Conservation (phyloP, 345 rosid genomes). For the Ailanthus altissimus region DNA sequence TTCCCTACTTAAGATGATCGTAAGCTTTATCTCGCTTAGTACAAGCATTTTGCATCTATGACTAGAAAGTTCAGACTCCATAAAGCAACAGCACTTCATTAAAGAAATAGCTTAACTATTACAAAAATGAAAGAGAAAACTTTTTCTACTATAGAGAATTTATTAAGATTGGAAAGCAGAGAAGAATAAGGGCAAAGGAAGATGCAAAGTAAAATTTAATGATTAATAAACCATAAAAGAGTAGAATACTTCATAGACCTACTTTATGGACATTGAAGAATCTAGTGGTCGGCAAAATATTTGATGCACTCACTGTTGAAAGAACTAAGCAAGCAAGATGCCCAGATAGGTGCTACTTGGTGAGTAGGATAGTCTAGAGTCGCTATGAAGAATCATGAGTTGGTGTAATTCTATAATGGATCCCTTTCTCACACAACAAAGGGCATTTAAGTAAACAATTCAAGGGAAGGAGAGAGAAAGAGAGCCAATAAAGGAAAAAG, state of each 20-base stretch:
- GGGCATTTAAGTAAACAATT: not conserved
- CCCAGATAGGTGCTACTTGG: conserved; percentile 18
- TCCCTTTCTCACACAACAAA: not conserved
- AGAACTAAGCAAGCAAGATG: conserved; percentile 16
- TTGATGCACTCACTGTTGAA: conserved; percentile 5
- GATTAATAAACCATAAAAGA: conserved; percentile 8
- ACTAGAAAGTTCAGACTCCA: conserved; percentile 18
- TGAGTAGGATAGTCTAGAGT: conserved; percentile 27
- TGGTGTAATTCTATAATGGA: not conserved
- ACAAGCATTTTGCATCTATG: conserved; percentile 31
- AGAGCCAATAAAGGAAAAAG: not conserved
- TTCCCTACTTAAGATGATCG: not conserved
- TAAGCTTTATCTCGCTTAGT: conserved; percentile 8
- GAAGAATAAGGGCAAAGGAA: conserved; percentile 30
- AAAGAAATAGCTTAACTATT: conserved; percentile 9
- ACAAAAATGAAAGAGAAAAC: conserved; percentile 7
- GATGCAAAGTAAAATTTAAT: conserved; percentile 36
- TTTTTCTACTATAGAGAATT: conserved; percentile 14
- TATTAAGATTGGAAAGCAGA: conserved; percentile 28
- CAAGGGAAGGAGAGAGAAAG: not conserved
- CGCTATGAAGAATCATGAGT: conserved; percentile 23
- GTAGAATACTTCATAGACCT: conserved; percentile 1
- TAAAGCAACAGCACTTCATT: conserved; percentile 22
- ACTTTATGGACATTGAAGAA: conserved; percentile 21
- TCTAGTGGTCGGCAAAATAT: conserved; percentile 22